Evolutionary conservation across 495 filamentous ascomycete species (phyloP).

Genomic region (Glutinoglossum americanum): DNA sequence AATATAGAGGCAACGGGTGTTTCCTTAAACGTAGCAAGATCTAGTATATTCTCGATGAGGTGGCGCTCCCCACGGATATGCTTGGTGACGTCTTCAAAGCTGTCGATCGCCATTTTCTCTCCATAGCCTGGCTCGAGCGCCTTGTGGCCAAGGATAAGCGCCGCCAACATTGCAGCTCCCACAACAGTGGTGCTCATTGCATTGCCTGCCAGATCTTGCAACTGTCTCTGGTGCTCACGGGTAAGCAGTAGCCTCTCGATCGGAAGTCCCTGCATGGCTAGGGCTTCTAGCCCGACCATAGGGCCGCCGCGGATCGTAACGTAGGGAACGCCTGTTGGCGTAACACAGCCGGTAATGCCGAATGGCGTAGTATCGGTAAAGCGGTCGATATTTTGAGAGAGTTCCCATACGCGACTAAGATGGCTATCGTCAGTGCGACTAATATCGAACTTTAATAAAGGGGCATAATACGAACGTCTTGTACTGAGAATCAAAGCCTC

Average conservation of each 20-base stretch:
- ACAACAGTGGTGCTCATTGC: constrained; percentile 67
- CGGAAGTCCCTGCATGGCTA: constrained; percentile 53
- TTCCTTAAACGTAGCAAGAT: constrained; percentile 1
- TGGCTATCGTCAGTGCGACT: neutral
- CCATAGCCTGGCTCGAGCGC: constrained; percentile 13
- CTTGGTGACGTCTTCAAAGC: neutral
- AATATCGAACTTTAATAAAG: neutral
- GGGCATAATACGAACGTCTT: constrained; percentile 35
- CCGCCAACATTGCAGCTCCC: constrained; percentile 34
- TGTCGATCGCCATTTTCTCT: neutral
- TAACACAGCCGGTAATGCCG: constrained; percentile 50
- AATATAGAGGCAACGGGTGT: neutral
- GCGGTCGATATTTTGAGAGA: constrained; percentile 60
- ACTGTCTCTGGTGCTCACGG: constrained; percentile 37
- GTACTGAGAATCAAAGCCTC: constrained; percentile 34
- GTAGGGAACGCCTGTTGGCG: constrained; percentile 42
- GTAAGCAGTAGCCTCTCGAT: constrained; percentile 38
- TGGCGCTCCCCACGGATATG: constrained; percentile 2
- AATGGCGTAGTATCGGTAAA: constrained; percentile 23
- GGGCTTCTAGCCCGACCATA: constrained; percentile 41
- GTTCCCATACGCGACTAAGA: constrained; percentile 33
- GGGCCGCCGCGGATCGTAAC: constrained; percentile 39
- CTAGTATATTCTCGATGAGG: constrained; percentile 1
- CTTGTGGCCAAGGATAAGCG: constrained; percentile 24
- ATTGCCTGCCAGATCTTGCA: constrained; percentile 61